Conservation (phyloP, 2,329 filamentous ascomycete genomes). For the Chaetomium sp. region DNA sequence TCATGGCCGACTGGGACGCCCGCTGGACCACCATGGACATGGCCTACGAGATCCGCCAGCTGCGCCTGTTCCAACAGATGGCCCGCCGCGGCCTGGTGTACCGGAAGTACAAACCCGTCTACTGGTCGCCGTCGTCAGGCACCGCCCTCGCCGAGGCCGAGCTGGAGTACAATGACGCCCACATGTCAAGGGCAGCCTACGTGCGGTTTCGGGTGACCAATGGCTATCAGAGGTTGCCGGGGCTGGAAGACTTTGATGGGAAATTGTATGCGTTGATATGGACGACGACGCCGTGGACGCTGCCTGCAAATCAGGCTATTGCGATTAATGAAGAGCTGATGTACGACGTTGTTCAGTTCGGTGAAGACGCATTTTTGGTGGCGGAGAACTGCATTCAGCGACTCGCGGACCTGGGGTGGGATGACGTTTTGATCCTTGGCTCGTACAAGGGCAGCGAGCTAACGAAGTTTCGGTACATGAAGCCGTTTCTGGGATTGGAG, state of each 20-base stretch:
- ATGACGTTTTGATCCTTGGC: conserved; percentile 56
- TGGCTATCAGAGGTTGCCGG: conserved; percentile 23
- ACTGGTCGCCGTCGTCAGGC: conserved; percentile 79
- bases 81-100: conserved; percentile 74
- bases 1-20: conserved; percentile 80
- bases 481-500: too few relatives aligned
- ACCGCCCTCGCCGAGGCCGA: conserved; percentile 84
- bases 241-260: conserved; percentile 46
- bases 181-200: conserved; percentile 73
- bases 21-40: conserved; percentile 80
- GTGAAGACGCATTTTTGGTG: conserved; percentile 65
- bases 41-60: conserved; percentile 72
- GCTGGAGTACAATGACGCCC: conserved; percentile 77
- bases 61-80: conserved; percentile 75
- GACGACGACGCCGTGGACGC: conserved; percentile 98
- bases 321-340: conserved; percentile 74
- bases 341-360: conserved; percentile 68
- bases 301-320: conserved; percentile 90
- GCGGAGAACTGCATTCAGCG: conserved; percentile 70
- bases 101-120: conserved; percentile 77
- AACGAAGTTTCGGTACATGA: conserved; percentile 66
- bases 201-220: conserved; percentile 73
- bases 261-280: conserved; percentile 83
- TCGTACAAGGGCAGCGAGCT: conserved; percentile 67
- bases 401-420: conserved; percentile 52